Evolutionary conservation across 805 yeast species (phyloP).

Genomic region (Ascoidea rubescens): DNA sequence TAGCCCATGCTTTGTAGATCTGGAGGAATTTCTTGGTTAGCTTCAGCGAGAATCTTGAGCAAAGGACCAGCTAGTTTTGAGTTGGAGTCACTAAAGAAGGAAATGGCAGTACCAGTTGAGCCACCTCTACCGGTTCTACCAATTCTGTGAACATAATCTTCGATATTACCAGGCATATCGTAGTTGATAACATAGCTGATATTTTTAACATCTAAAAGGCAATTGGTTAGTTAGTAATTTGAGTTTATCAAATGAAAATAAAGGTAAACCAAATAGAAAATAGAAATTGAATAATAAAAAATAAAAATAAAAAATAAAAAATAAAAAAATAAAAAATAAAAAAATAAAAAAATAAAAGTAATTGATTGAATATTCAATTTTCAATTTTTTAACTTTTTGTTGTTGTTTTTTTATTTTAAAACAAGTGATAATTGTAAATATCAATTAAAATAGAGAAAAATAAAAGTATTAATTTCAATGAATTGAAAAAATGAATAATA

Average conservation of each 20-base stretch:
- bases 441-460: neutral
- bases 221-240: neutral
- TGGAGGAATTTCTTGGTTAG: slow-evolving; percentile 80
- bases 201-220: slow-evolving; percentile 81
- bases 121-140: slow-evolving; percentile 99
- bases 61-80: slow-evolving; percentile 82
- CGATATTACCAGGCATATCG: slow-evolving; percentile 97
- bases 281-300: slow-evolving; percentile 4
- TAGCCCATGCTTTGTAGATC: slow-evolving; percentile 66
- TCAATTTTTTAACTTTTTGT: no score
- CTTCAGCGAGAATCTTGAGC: slow-evolving; percentile 84
- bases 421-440: no score
- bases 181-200: slow-evolving; percentile 85
- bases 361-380: no score
- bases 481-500: slow-evolving; percentile 13
- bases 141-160: slow-evolving; percentile 96
- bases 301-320: slow-evolving; percentile 5
- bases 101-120: slow-evolving; percentile 86
- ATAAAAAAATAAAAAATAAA: neutral
- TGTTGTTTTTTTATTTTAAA: no score
- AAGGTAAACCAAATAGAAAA: slow-evolving; percentile 5
- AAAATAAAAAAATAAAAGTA: no score
- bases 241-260: neutral
- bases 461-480: neutral
- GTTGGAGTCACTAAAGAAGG: slow-evolving; percentile 84